Evolutionary conservation across 257 asterid genomes (phyloP).

Genomic region (Solanum sejunctum): DNA sequence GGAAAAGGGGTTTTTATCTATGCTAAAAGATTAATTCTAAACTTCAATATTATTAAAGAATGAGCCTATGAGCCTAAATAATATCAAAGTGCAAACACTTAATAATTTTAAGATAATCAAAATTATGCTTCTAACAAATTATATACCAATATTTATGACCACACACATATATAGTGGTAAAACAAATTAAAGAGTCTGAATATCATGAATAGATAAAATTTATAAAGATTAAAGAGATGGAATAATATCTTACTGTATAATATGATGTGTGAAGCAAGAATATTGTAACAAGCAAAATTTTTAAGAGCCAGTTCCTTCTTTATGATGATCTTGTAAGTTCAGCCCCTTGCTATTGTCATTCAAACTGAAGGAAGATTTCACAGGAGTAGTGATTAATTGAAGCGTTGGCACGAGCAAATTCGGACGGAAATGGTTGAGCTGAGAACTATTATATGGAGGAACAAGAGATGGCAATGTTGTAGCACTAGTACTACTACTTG

Average conservation of each 20-base stretch:
- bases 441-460: slow-evolving; percentile 15
- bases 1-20: background rate
- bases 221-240: background rate
- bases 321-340: background rate
- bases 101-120: background rate
- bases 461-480: slow-evolving; percentile 5
- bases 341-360: background rate
- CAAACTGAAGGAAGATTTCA: background rate
- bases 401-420: slow-evolving; percentile 30
- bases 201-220: background rate
- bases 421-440: slow-evolving; percentile 19
- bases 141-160: background rate
- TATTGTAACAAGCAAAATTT: background rate
- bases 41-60: background rate
- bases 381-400: slow-evolving; percentile 28
- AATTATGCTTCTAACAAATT: background rate
- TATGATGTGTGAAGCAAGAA: background rate
- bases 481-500: background rate
- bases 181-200: background rate
- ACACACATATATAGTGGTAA: background rate
- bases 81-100: background rate
- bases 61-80: background rate
- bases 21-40: background rate
- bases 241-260: slow-evolving; percentile 4
- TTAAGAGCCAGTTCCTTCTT: background rate